These are phyloP conservation scores for Collybia mongolica DNA, from an alignment of 768 basidiomycete species.

Conservation along the genomic window DNA sequence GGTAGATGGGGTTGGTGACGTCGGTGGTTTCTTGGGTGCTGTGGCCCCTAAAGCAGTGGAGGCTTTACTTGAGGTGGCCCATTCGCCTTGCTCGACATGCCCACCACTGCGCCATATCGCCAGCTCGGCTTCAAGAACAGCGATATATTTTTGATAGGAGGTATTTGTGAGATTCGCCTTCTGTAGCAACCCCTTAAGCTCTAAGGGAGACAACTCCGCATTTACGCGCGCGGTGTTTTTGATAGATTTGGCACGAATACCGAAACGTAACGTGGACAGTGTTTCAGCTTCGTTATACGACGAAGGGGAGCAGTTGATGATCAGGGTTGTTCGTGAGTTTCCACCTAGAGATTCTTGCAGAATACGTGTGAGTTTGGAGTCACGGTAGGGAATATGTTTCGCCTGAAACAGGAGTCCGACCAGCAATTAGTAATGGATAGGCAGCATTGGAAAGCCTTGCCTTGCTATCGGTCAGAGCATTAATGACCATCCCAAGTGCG, in stretches of 20 bases:
- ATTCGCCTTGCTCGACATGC: constrained; percentile 78
- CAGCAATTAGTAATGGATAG: neutral
- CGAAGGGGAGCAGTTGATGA: constrained; percentile 99
- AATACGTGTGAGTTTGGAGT: constrained; percentile 98
- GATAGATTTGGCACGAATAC: constrained; percentile 99
- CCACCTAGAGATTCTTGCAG: constrained; percentile 98
- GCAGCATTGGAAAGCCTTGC: constrained; percentile 33
- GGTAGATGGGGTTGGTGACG: constrained; percentile 61
- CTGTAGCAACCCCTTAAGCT: constrained; percentile 88
- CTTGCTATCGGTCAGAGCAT: constrained; percentile 95
- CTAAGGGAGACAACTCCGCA: constrained; percentile 93
- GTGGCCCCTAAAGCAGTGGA: constrained; percentile 48
- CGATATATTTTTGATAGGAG: constrained; percentile 82
- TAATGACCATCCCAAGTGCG: constrained; percentile 99
- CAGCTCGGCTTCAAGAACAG: constrained; percentile 88
- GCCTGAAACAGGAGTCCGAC: constrained; percentile 47
- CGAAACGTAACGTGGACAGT: constrained; percentile 94
- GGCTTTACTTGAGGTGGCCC: constrained; percentile 69
- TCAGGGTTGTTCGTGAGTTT: constrained; percentile 93
- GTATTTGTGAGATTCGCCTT: constrained; percentile 89
- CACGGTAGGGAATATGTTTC: constrained; percentile 96
- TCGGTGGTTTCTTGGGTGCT: constrained; percentile 62
- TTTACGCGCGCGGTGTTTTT: constrained; percentile 99
- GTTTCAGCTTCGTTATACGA: constrained; percentile 98
- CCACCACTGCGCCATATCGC: constrained; percentile 88